phyloP scores from a whole-genome alignment of 805 yeast genomes.

The Candida corydali region DNA sequence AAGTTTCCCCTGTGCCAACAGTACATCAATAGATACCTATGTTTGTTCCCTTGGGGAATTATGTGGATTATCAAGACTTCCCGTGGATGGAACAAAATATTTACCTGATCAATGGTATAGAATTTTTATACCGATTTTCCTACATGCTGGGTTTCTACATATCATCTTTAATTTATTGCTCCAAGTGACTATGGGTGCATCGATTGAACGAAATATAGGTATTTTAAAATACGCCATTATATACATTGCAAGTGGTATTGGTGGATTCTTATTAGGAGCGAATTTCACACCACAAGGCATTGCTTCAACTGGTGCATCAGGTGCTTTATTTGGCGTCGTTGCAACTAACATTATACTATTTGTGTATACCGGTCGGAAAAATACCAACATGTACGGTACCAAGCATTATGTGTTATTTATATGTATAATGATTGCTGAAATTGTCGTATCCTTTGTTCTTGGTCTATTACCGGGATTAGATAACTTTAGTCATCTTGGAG shows the following conservation, averaged over 20 bases:
- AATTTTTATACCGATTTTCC: constrained; percentile 61
- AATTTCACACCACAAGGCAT: constrained; percentile 66
- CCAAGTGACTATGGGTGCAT: constrained; percentile 58
- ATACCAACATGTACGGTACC: constrained; percentile 42
- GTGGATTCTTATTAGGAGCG: constrained; percentile 66
- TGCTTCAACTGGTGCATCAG: constrained; percentile 68
- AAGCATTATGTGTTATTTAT: constrained; percentile 46
- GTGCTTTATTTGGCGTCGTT: constrained; percentile 66
- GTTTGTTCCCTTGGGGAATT: constrained; percentile 55
- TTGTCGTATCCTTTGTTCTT: constrained; percentile 54
- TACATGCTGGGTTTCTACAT: constrained; percentile 73
- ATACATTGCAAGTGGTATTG: constrained; percentile 58
- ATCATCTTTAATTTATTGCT: constrained; percentile 58
- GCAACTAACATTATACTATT: constrained; percentile 58
- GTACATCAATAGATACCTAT: constrained; percentile 50
- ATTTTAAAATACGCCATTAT: constrained; percentile 47
- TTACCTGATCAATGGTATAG: constrained; percentile 68
- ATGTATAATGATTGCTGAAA: constrained; percentile 48
- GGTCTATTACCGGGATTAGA: constrained; percentile 73
- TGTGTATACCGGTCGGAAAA: constrained; percentile 47
- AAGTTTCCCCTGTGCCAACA: constrained; percentile 64
- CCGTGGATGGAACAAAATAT: constrained; percentile 24
- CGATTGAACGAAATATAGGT: constrained; percentile 57
- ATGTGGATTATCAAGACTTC: constrained; percentile 57
- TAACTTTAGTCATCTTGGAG: constrained; percentile 74